Evolutionary conservation across 2,329 filamentous ascomycete genomes (phyloP).

Genomic region (Nothomitra cinnamomea): DNA sequence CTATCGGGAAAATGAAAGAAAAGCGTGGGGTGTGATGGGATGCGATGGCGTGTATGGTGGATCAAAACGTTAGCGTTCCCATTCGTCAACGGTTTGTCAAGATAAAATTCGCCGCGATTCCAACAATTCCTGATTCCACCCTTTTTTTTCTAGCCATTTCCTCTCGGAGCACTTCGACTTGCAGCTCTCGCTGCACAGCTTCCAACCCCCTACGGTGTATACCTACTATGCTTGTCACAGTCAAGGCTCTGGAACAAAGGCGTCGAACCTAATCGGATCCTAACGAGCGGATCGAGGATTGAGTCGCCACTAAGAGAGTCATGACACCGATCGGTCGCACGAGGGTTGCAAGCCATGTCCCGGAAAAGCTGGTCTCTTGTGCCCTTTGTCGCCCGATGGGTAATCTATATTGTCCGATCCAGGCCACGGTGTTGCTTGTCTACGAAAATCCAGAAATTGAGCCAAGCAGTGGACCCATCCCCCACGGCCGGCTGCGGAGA

Average conservation of each 20-base stretch:
- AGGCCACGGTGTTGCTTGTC: too few relatives aligned
- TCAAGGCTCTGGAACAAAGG: background rate
- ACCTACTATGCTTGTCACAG: background rate
- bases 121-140: background rate
- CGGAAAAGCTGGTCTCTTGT: too few relatives aligned
- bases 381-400: too few relatives aligned
- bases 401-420: too few relatives aligned
- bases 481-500: too few relatives aligned
- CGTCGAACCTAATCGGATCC: background rate
- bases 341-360: too few relatives aligned
- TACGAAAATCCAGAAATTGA: too few relatives aligned
- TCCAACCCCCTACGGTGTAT: too few relatives aligned
- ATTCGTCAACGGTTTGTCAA: background rate
- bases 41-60: background rate
- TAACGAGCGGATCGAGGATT: background rate
- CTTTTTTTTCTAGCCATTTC: too few relatives aligned
- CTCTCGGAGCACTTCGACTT: background rate
- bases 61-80: too few relatives aligned
- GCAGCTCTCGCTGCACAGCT: background rate
- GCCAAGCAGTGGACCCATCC: too few relatives aligned
- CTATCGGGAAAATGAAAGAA: background rate
- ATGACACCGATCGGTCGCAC: background rate
- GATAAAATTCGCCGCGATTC: conserved; percentile 1
- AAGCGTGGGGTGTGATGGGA: background rate
- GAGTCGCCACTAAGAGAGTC: background rate